A percentile compares a stretch with the other conserved stretches of the same genome.
Conservation (phyloP, 345 rosid genomes). For the Sapria himalayana region DNA sequence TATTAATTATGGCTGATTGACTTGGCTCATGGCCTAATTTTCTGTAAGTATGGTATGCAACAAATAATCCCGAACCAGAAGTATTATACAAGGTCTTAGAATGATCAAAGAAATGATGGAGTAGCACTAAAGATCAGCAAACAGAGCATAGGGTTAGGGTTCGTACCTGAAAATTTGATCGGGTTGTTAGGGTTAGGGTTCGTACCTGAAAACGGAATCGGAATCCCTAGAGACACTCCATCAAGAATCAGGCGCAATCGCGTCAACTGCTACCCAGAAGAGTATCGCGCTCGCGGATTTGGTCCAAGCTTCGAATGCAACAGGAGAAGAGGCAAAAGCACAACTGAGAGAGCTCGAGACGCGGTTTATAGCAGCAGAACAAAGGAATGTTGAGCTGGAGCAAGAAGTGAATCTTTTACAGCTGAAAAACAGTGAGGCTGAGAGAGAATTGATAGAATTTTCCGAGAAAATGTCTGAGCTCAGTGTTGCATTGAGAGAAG, state of each 20-base stretch:
- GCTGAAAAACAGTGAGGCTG: conserved; percentile 31
- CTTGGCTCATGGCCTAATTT: no score
- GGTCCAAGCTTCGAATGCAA: conserved; percentile 31
- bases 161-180: no score
- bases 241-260: conserved; percentile 34
- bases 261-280: conserved; percentile 47
- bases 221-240: conserved; percentile 51
- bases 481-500: conserved; percentile 20
- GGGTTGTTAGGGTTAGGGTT: no score
- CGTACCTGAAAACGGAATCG: no score
- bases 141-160: no score
- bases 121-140: no score
- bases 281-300: conserved; percentile 53
- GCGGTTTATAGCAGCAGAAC: conserved; percentile 37
- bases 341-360: conserved; percentile 50
- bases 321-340: conserved; percentile 43
- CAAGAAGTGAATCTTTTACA: conserved; percentile 33
- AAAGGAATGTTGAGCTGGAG: conserved; percentile 59
- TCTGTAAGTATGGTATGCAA: no score
- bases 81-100: no score
- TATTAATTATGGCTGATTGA: no score
- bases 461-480: conserved; percentile 39
- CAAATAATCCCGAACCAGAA: no score
- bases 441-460: conserved; percentile 33
- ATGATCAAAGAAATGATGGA: no score